Evolutionary conservation across 495 filamentous ascomycete genomes (phyloP).

Genomic region (Elasticomyces elasticus): DNA sequence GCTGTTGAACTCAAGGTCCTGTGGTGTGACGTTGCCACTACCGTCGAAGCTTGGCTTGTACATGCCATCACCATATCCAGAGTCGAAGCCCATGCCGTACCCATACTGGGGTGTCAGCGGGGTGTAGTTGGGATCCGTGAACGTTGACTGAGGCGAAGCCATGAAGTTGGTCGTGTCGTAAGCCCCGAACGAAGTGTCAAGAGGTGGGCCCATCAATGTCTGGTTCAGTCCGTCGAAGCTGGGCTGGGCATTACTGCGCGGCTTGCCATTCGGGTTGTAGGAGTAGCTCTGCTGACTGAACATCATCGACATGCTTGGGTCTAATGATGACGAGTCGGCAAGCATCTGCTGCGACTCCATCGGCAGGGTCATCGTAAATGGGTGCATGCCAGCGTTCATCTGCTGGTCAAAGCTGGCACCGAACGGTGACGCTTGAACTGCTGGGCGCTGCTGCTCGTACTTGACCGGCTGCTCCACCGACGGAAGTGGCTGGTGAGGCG

Average conservation of each 20-base stretch:
- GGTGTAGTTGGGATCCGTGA: not conserved
- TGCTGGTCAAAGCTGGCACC: not conserved
- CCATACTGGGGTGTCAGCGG: not conserved
- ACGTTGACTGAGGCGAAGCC: not conserved
- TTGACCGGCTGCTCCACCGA: not conserved
- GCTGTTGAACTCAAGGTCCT: not conserved
- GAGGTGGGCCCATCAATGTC: slow-evolving; percentile 11
- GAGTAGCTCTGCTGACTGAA: slow-evolving; percentile 25
- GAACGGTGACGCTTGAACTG: slow-evolving; percentile 6
- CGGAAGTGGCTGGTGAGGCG: slow-evolving; percentile 8
- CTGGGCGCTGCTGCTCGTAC: not conserved
- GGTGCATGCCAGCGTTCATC: slow-evolving; percentile 12
- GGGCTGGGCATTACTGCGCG: not conserved
- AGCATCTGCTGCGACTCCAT: slow-evolving; percentile 42
- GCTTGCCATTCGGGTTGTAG: slow-evolving; percentile 28
- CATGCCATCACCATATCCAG: not conserved
- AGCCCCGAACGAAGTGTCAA: slow-evolving; percentile 13
- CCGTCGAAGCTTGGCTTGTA: not conserved
- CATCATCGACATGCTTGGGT: not conserved
- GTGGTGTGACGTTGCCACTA: not conserved
- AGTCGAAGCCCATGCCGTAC: not conserved
- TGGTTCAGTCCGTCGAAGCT: slow-evolving; percentile 18
- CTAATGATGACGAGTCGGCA: slow-evolving; percentile 27
- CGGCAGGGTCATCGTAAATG: slow-evolving; percentile 39
- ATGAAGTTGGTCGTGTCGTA: not conserved